These are phyloP conservation scores for Scenedesmus sp. DNA, from an alignment of 163 green algal genomes.

Conservation along the genomic window DNA sequence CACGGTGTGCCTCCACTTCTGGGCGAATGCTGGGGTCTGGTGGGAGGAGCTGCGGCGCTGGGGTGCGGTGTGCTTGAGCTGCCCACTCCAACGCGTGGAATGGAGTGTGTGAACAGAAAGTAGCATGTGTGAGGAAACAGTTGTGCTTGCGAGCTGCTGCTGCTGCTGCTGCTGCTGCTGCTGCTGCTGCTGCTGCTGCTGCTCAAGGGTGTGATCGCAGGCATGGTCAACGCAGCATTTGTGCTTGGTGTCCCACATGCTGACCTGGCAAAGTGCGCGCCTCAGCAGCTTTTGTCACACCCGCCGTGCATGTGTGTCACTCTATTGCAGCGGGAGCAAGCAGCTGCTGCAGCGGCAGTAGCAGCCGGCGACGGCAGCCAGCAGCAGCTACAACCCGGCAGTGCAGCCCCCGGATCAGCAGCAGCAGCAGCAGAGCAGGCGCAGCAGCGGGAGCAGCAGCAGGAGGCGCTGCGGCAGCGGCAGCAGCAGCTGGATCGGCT, in stretches of 20 bases:
- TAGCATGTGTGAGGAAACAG: background rate
- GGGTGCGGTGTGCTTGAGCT: no score
- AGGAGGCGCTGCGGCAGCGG: slow-evolving; percentile 32
- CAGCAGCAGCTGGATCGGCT: slow-evolving; percentile 52
- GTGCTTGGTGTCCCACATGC: background rate
- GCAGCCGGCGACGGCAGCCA: slow-evolving; percentile 21
- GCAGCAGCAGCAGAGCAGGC: background rate
- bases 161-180: background rate
- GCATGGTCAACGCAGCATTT: background rate
- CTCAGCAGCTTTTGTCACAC: background rate
- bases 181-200: background rate
- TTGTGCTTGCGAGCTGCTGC: background rate
- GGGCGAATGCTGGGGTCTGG: no score
- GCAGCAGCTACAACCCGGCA: background rate
- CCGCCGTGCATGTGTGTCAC: background rate
- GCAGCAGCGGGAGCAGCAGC: slow-evolving; percentile 10
- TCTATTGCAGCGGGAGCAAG: background rate
- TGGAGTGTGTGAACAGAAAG: no score
- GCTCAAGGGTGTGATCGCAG: background rate
- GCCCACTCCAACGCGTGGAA: no score
- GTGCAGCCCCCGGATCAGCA: background rate
- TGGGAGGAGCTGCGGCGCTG: no score
- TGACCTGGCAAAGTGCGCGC: no score
- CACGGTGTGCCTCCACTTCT: no score
- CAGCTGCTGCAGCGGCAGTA: background rate